Evolutionary conservation across 495 filamentous ascomycete species (phyloP).

Genomic region (Thozetella sp.): DNA sequence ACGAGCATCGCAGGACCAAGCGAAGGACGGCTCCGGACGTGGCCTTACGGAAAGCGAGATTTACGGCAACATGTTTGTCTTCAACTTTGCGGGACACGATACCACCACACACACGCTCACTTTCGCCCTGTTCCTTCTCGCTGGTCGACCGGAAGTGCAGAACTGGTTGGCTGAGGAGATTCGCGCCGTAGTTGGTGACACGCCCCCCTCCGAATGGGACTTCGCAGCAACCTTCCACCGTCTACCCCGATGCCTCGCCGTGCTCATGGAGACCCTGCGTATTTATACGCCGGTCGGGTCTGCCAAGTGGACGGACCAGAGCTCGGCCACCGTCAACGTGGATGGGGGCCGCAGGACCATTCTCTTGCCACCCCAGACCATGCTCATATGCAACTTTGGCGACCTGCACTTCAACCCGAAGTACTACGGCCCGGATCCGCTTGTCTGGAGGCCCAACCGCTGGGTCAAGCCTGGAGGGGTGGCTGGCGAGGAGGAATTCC

Average conservation of each 20-base stretch:
- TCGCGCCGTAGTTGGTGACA: slow-evolving; percentile 16
- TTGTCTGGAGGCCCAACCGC: slow-evolving; percentile 32
- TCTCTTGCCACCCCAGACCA: slow-evolving; percentile 17
- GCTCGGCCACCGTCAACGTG: slow-evolving; percentile 17
- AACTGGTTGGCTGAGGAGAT: slow-evolving; percentile 30
- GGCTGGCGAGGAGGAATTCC: slow-evolving; percentile 21
- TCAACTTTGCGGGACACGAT: slow-evolving; percentile 58
- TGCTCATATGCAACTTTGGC: slow-evolving; percentile 11
- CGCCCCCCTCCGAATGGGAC: slow-evolving; percentile 31
- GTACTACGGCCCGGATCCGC: slow-evolving; percentile 27
- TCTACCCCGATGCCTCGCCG: slow-evolving; percentile 42
- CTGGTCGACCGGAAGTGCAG: slow-evolving; percentile 48
- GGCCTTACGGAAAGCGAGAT: slow-evolving; percentile 34
- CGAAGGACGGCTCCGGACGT: background rate
- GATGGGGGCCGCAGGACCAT: slow-evolving; percentile 9
- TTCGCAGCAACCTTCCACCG: slow-evolving; percentile 42
- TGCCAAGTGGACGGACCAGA: slow-evolving; percentile 32
- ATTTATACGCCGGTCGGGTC: slow-evolving; percentile 46
- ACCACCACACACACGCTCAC: slow-evolving; percentile 54
- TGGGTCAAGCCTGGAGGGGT: slow-evolving; percentile 18
- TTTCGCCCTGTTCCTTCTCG: slow-evolving; percentile 48
- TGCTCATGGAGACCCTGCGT: slow-evolving; percentile 56
- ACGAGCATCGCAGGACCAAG: slow-evolving; percentile 13
- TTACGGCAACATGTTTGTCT: slow-evolving; percentile 55
- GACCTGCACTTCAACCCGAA: slow-evolving; percentile 21